phyloP scores from a whole-genome alignment of 2,329 filamentous ascomycete species.

The Penicillium olsonii region DNA sequence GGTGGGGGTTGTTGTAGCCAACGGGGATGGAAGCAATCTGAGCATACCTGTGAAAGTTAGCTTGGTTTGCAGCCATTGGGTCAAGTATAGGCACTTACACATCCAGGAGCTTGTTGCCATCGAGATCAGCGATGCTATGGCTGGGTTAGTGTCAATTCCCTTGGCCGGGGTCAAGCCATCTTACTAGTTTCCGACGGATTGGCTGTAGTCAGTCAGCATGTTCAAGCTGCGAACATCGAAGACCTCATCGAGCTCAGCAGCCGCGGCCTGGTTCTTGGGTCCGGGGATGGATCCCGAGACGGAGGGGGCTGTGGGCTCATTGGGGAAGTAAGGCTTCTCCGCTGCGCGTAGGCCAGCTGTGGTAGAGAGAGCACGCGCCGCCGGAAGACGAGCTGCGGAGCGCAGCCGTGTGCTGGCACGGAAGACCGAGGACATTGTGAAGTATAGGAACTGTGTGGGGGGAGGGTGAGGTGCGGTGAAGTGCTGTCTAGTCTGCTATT shows the following conservation, averaged over 20 bases:
- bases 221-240: conserved; percentile 87
- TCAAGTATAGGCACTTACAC: conserved; percentile 39
- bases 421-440: conserved; percentile 39
- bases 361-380: conserved; percentile 38
- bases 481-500: conserved; percentile 3
- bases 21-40: conserved; percentile 92
- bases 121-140: conserved; percentile 49
- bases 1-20: conserved; percentile 84
- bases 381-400: conserved; percentile 35
- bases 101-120: conserved; percentile 54
- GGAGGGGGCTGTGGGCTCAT: conserved; percentile 59
- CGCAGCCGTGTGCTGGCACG: conserved; percentile 39
- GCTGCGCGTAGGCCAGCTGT: conserved; percentile 37
- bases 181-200: conserved; percentile 77
- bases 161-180: conserved; percentile 12
- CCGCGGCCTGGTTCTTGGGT: conserved; percentile 68
- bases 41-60: conserved; percentile 56
- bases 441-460: conserved; percentile 6
- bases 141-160: conserved; percentile 17
- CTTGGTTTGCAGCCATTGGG: background rate
- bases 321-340: conserved; percentile 56
- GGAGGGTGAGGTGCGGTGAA: conserved; percentile 4
- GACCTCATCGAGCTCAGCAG: conserved; percentile 71
- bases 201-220: conserved; percentile 75
- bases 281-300: conserved; percentile 69